A percentile compares a stretch with the other conserved stretches of the same genome.
Evolutionary conservation across 257 asterid species (phyloP).

Genomic region (Fraxinus excelsior): DNA sequence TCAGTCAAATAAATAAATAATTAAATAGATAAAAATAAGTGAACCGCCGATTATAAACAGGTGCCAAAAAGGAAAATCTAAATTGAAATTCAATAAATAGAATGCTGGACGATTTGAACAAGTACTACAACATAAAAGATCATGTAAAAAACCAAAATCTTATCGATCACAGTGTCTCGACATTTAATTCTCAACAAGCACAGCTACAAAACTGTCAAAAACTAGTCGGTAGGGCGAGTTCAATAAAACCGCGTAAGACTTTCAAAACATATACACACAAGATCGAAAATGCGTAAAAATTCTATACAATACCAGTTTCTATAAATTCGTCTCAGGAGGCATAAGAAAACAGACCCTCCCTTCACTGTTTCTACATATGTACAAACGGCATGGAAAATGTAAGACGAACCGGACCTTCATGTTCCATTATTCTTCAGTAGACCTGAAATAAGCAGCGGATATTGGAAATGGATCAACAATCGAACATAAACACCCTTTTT

Average conservation of each 20-base stretch:
- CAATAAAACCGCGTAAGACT: neutral
- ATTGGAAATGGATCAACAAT: neutral
- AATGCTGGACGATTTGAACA: neutral
- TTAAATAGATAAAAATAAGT: no score
- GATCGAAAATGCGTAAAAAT: neutral
- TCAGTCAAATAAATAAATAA: no score
- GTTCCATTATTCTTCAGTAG: neutral
- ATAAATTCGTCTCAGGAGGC: neutral
- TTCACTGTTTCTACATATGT: neutral
- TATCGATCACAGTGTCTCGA: neutral
- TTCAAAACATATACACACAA: neutral
- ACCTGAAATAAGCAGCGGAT: neutral
- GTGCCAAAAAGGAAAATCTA: no score
- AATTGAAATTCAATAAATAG: no score
- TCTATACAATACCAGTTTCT: neutral
- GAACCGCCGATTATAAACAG: no score
- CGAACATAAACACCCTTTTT: no score
- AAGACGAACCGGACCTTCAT: neutral
- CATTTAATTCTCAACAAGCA: neutral
- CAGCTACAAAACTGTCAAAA: neutral
- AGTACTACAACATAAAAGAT: neutral
- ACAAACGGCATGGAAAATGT: neutral
- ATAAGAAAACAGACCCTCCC: no score
- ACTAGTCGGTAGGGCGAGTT: neutral
- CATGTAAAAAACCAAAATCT: neutral